Base-by-base conservation (phyloP, 306 rosid genomes). In the Castanea sativa region DNA sequence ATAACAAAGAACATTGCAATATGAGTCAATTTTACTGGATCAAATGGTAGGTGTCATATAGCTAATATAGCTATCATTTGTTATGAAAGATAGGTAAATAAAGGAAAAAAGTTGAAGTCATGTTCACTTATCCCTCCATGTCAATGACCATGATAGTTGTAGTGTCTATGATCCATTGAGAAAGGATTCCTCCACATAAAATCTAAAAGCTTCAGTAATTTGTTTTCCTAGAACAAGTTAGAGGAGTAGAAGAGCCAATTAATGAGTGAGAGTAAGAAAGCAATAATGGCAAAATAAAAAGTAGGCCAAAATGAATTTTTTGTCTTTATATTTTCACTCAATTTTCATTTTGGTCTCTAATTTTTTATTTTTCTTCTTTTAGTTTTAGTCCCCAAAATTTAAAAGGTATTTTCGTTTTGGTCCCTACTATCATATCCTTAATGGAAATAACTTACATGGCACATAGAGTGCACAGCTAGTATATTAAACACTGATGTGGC, bases 91-190 rank as follows among this genome's bases (percentile, higher is more conserved):
- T 1, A 11, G 41, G 18, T 49, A 79, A 35, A 33, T 18, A 6
- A 72, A 5, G 2, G 25, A 0, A 21, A 72, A 73, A 43, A 8
- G 29, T 4, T 23, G 20, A 11, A 41, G 35, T 58, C 21, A 21
- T 55, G 27, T 55, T 58, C 29, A 76, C 63, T 84, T 85, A 92
- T 90, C 83, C 90, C 89, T 82, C 87, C 86, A 52, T 84, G 97
- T 56, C 91, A 83, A 92, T 82, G 79, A 94, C 94, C 89, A 90
- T 90, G 78, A 92, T 4, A 76, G 94, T 91, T 78, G 94, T 94
- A 77, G 93, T 92, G 83, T 91, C 97, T 93, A 91, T 91, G 29
- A 91, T 92, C 97, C 97, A 91, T 71, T 35, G 97, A 91, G 19
- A 91, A 68, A 76, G 97, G 97, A 87, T 92, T 91, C 97, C 97